These are phyloP conservation scores for Penicillium nordicum DNA, from an alignment of 2,329 filamentous ascomycete species.

Conservation along the genomic window DNA sequence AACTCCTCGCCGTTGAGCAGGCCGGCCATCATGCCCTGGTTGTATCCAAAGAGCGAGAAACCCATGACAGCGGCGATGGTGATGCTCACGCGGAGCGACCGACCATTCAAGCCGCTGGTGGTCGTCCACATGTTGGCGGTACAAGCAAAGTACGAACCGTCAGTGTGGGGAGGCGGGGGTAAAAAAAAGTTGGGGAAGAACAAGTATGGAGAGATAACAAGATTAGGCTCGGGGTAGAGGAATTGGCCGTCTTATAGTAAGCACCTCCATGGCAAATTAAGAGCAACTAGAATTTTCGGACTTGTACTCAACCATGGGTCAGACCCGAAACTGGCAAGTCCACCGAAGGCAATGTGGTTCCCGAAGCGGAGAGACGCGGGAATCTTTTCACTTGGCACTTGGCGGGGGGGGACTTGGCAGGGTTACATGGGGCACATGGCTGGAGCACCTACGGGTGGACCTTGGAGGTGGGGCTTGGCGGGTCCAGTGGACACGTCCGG, in stretches of 20 bases:
- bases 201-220: neutral
- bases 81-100: constrained; percentile 18
- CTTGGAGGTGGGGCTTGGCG: neutral
- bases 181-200: constrained; percentile 2
- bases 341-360: constrained; percentile 4
- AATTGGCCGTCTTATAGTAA: constrained; percentile 8
- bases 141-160: constrained; percentile 3
- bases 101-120: constrained; percentile 17
- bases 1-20: constrained; percentile 22
- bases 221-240: neutral
- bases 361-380: constrained; percentile 3
- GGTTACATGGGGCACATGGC: neutral
- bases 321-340: constrained; percentile 5
- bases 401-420: neutral
- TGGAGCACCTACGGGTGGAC: neutral
- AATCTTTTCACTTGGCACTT: neutral
- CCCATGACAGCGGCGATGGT: constrained; percentile 34
- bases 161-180: neutral
- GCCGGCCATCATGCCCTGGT: constrained; percentile 24
- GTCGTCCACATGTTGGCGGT: constrained; percentile 25
- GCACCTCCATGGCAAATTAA: neutral
- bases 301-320: neutral
- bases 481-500: neutral
- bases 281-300: too few relatives aligned
- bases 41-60: constrained; percentile 45